These are phyloP conservation scores for Hypoxylon sp. DNA, from an alignment of 2,329 filamentous ascomycete species.

Conservation along the genomic window DNA sequence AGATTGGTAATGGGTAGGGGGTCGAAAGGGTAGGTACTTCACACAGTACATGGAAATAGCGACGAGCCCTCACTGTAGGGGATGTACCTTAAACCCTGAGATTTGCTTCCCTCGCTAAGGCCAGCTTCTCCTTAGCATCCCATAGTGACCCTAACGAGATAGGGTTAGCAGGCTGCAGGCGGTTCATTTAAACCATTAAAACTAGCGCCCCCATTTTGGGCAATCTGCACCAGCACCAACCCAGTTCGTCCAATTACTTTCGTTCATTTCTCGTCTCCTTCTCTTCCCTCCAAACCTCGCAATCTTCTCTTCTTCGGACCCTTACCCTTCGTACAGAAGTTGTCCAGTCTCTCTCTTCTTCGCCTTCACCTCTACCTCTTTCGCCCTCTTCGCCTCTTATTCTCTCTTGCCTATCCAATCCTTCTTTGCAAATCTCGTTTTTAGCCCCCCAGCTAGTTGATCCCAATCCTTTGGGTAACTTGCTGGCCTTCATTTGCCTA, in stretches of 20 bases:
- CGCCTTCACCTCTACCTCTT: conserved; percentile 42
- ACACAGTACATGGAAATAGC: neutral
- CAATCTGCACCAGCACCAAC: conserved; percentile 54
- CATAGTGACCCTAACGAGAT: conserved; percentile 32
- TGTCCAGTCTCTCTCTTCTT: conserved; percentile 42
- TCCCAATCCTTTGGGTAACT: conserved; percentile 41
- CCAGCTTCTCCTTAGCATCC: neutral
- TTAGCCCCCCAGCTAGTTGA: conserved; percentile 34
- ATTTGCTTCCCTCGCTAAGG: neutral
- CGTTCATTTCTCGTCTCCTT: conserved; percentile 38
- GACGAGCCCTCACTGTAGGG: too few species aligned
- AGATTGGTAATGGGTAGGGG: neutral
- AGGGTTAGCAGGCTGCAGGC: conserved; percentile 42
- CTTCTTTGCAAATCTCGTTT: conserved; percentile 45
- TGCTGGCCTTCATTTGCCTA: conserved; percentile 47
- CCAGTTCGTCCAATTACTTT: conserved; percentile 46
- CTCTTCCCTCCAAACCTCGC: conserved; percentile 45
- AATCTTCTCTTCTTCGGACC: conserved; percentile 48
- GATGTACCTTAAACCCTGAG: neutral
- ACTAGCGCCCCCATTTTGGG: conserved; percentile 56
- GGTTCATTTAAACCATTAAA: conserved; percentile 59
- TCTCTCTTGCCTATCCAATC: conserved; percentile 52
- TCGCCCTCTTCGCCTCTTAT: conserved; percentile 46
- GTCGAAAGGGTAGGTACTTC: neutral
- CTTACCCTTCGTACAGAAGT: conserved; percentile 35